Evolutionary conservation across 1,284 basidiomycete genomes (phyloP), one percentile per base, ranked within the genome.

Genomic region (Cryptococcus deneoformans): DNA sequence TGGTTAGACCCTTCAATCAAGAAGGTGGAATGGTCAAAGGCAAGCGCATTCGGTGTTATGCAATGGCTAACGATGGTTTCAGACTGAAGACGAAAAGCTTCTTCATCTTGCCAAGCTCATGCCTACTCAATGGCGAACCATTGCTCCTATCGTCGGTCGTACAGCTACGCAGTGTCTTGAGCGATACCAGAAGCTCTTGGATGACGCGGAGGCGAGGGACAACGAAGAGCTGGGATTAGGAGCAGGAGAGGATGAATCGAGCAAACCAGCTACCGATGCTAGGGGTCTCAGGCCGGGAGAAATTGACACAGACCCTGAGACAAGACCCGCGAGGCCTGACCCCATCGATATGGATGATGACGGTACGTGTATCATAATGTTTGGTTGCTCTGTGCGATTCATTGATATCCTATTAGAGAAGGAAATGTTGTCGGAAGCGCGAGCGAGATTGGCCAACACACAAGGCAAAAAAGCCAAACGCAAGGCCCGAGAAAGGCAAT

Each of bases 261-360:
- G 83, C n/a, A 89, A 87, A 10, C 92, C 95, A 3, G 87, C 88
- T 66, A 94, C 96, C 50, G 94, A 97, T 68, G 86, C 95, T 43
- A 83, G 95, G 57, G 84, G 87, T 62, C 80, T 99, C 59, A 84
- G 93, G 53, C 92, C 94, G 5, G 96, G 96, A 53, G 96, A 99
- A 80, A 95, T 99, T 67, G 96, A 99, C 76, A 94, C 96, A 1
- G 94, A 99, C 79, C 96, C 96, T 1, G 96, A 99, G 78, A 96
- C 95, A 10, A 95, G 97, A 74, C 92, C 96, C 50, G 96, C 96
- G 1, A 84, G 95, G 36, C 96, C 96, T 5, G 96, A 99, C 80
- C 95, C 96, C 5, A 96, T 99, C 70, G 96, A 99, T 79, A 99
- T 99, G 96, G 96, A 99, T 77, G 96, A 99, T 78, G 96, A 92